Conservation (phyloP, 345 rosid genomes). For the Limnanthes douglasii region DNA sequence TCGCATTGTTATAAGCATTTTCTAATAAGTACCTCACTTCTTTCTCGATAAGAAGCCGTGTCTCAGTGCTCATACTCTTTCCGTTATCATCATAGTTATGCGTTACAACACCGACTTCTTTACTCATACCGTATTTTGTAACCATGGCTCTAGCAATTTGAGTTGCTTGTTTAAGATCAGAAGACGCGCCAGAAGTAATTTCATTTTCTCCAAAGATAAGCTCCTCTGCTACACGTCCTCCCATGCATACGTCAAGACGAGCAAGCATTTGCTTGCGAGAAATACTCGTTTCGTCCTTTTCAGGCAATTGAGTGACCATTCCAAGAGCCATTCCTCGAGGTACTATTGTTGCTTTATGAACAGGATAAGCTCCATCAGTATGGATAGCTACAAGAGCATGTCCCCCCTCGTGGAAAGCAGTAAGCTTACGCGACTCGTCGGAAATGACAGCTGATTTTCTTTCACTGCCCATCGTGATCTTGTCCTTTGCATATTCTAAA, state of each 20-base stretch:
- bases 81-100: slow-evolving; percentile 77
- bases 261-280: slow-evolving; percentile 96
- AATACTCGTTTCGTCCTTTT: slow-evolving; percentile 57
- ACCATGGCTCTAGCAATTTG: slow-evolving; percentile 78
- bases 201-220: slow-evolving; percentile 86
- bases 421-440: slow-evolving; percentile 49
- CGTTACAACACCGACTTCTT: slow-evolving; percentile 67
- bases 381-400: slow-evolving; percentile 94
- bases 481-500: slow-evolving; percentile 88
- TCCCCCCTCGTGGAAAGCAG: slow-evolving; percentile 97
- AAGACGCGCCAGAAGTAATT: slow-evolving; percentile 77
- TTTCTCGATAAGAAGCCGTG: slow-evolving; percentile 79
- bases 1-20: slow-evolving; percentile 80
- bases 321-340: slow-evolving; percentile 95
- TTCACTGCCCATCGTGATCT: slow-evolving; percentile 96
- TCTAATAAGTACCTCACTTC: slow-evolving; percentile 64
- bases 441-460: slow-evolving; percentile 91
- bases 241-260: slow-evolving; percentile 85
- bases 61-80: slow-evolving; percentile 96
- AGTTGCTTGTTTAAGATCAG: slow-evolving; percentile 83
- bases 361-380: slow-evolving; percentile 86
- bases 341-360: slow-evolving; percentile 93
- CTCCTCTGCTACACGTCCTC: slow-evolving; percentile 94
- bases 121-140: slow-evolving; percentile 85
- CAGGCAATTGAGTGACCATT: slow-evolving; percentile 87